Conservation (phyloP, 495 filamentous ascomycete genomes). For the Trichoderma virens region DNA sequence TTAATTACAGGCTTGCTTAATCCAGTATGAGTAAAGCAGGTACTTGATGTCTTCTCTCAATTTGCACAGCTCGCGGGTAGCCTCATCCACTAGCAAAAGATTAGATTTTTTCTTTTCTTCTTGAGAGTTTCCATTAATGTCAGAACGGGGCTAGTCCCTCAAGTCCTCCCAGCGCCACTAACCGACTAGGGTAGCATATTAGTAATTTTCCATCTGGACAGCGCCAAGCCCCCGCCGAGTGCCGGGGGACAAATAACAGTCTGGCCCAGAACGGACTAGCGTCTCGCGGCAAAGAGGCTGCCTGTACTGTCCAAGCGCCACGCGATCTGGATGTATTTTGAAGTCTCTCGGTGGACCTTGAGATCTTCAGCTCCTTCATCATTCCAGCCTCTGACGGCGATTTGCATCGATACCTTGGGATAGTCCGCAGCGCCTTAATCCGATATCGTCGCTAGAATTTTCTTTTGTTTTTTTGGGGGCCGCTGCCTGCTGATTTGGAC, state of each 20-base stretch:
- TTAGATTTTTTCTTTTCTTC: too few relatives aligned
- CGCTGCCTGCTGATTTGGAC: background rate
- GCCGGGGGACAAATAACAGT: background rate
- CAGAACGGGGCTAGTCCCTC: background rate
- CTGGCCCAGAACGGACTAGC: background rate
- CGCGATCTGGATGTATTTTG: slow-evolving; percentile 7
- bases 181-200: too few relatives aligned
- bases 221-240: background rate
- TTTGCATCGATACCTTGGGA: background rate
- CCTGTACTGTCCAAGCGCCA: slow-evolving; percentile 3
- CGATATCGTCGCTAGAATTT: background rate
- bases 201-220: too few relatives aligned
- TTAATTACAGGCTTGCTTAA: background rate
- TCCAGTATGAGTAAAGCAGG: background rate
- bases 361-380: slow-evolving; percentile 7
- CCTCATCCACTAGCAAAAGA: background rate
- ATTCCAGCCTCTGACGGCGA: background rate
- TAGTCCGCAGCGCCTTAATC: background rate
- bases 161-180: too few relatives aligned
- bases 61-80: slow-evolving; percentile 2
- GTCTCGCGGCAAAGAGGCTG: background rate
- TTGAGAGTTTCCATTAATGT: too few relatives aligned
- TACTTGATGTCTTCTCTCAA: background rate
- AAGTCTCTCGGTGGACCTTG: slow-evolving; percentile 2
- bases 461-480: background rate